Evolutionary conservation across 768 basidiomycete genomes (phyloP).

Genomic region (Lactarius hengduanensis): DNA sequence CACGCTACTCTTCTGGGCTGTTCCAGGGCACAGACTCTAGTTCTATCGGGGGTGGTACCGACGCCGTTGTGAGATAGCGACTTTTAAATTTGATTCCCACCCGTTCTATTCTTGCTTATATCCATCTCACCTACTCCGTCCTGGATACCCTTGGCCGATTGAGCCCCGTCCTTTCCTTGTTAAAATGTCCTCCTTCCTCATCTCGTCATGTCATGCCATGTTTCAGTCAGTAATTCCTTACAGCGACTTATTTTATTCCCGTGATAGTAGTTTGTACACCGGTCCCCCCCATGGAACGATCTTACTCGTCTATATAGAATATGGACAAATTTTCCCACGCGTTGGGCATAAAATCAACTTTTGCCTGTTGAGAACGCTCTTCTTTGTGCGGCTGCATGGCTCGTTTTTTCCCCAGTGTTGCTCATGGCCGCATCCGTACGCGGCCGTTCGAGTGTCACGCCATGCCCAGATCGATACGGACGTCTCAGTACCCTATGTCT

Average conservation of each 20-base stretch:
- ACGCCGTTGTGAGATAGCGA: slow-evolving; percentile 4
- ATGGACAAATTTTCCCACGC: slow-evolving; percentile 16
- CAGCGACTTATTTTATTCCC: slow-evolving; percentile 24
- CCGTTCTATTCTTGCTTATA: slow-evolving; percentile 12
- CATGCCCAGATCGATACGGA: slow-evolving; percentile 68
- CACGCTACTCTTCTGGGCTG: slow-evolving; percentile 93
- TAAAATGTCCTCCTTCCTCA: not conserved
- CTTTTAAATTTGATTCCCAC: not conserved
- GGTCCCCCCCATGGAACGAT: not conserved
- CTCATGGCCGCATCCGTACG: slow-evolving; percentile 68
- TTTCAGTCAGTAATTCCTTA: slow-evolving; percentile 8
- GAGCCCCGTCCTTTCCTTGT: not conserved
- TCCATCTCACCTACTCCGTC: not conserved
- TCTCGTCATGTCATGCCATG: slow-evolving; percentile 19
- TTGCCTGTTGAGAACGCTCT: not conserved
- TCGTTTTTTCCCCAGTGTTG: slow-evolving; percentile 80
- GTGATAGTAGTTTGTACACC: slow-evolving; percentile 19
- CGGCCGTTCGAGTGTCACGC: slow-evolving; percentile 89
- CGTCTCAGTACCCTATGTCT: slow-evolving; percentile 79
- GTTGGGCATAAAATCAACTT: not conserved
- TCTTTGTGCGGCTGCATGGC: slow-evolving; percentile 82
- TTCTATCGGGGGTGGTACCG: slow-evolving; percentile 6
- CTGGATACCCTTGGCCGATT: slow-evolving; percentile 24
- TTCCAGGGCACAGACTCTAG: slow-evolving; percentile 89
- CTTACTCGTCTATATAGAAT: slow-evolving; percentile 8